These are phyloP conservation scores for Acacia crassicarpa DNA, from an alignment of 306 rosid species.

Conservation along the genomic window DNA sequence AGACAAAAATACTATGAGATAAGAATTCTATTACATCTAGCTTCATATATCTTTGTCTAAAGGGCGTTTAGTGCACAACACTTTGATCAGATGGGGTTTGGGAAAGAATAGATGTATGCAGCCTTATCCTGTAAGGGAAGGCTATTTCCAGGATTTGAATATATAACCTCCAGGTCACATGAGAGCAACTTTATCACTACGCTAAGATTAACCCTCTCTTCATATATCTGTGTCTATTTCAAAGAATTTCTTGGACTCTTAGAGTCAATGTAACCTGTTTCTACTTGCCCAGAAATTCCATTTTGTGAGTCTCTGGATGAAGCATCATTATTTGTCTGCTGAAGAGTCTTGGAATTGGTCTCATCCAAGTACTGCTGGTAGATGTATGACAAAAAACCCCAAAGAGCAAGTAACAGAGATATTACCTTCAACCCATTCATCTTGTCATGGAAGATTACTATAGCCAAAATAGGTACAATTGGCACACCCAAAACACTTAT, in stretches of 20 bases:
- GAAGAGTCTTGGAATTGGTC: background rate
- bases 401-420: conserved; percentile 44
- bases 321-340: background rate
- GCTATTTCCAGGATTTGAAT: too few species aligned
- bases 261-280: background rate
- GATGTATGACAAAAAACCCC: conserved; percentile 52
- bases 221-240: background rate
- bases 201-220: too few species aligned
- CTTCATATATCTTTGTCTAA: background rate
- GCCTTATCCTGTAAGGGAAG: too few species aligned
- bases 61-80: too few species aligned
- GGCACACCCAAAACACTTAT: conserved; percentile 48
- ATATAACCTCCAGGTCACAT: too few species aligned
- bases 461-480: conserved; percentile 47
- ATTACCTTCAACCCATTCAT: conserved; percentile 47
- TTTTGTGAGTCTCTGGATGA: background rate
- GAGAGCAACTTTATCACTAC: too few species aligned
- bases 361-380: conserved; percentile 49
- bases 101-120: too few species aligned
- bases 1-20: background rate
- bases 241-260: background rate
- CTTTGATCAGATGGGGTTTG: too few species aligned
- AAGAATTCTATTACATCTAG: background rate
- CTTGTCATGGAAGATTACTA: conserved; percentile 44
- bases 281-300: background rate